phyloP scores from a whole-genome alignment of 352 stramenopile species.

The Pythium oligandrum region DNA sequence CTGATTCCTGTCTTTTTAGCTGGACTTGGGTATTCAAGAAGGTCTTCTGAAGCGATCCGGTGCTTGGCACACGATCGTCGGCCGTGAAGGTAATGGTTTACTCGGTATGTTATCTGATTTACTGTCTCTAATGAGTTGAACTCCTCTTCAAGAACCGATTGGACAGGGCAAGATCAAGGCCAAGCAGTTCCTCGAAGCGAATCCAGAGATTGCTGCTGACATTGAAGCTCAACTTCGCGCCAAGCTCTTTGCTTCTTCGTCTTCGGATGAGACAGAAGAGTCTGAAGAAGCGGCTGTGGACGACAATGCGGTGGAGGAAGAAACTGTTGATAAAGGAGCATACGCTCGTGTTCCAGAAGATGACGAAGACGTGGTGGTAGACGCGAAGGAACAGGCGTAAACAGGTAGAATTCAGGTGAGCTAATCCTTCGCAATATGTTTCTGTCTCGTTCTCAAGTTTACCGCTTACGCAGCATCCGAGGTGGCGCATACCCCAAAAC shows the following conservation, averaged over 20 bases:
- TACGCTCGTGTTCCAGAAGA: background rate
- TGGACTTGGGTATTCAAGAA: slow-evolving; percentile 72
- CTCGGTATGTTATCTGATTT: no score
- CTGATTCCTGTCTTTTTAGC: slow-evolving; percentile 7
- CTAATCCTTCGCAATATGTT: no score
- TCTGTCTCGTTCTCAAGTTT: no score
- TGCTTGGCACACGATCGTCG: slow-evolving; percentile 71
- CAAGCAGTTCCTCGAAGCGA: slow-evolving; percentile 74
- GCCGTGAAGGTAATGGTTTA: slow-evolving; percentile 37
- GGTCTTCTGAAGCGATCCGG: slow-evolving; percentile 74
- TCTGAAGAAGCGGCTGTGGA: no score
- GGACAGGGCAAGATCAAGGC: slow-evolving; percentile 80
- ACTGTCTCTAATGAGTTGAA: no score
- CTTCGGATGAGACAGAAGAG: no score
- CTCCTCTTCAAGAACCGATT: slow-evolving; percentile 54
- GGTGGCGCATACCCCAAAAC: no score
- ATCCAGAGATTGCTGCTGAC: slow-evolving; percentile 60
- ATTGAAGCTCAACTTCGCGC: slow-evolving; percentile 70
- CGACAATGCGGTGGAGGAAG: no score
- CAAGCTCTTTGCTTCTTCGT: slow-evolving; percentile 43
- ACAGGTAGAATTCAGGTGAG: no score
- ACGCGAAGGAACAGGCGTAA: background rate
- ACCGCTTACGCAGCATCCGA: no score
- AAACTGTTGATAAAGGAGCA: no score
- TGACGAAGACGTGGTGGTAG: slow-evolving; percentile 10